Percentiles rank a stretch among this genome's conserved stretches.
Conservation (phyloP, 768 basidiomycete species). For the Auriscalpium orientale region DNA sequence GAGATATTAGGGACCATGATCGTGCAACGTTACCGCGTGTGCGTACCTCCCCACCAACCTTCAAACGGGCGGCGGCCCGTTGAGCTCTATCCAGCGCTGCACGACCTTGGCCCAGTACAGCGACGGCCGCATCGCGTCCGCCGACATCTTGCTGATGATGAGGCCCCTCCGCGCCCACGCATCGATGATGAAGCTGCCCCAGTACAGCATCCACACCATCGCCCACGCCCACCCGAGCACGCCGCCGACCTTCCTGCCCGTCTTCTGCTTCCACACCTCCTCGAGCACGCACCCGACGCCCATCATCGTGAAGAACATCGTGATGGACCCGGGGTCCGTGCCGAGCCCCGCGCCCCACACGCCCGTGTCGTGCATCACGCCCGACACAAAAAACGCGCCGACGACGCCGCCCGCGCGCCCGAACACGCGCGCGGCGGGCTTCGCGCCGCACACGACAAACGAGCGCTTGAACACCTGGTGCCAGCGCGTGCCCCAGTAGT, state of each 20-base stretch:
- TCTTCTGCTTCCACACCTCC: constrained; percentile 3
- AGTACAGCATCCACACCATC: constrained; percentile 7
- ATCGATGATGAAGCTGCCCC: constrained; percentile 10
- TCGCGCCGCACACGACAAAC: constrained; percentile 46
- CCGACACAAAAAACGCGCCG: constrained; percentile 14
- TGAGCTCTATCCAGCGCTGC: constrained; percentile 11
- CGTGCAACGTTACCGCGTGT: no score
- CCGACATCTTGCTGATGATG: constrained; percentile 9
- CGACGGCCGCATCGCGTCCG: constrained; percentile 5
- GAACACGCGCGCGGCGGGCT: constrained; percentile 21
- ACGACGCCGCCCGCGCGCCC: constrained; percentile 8
- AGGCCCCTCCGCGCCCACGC: constrained; percentile 12
- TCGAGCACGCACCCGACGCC: constrained; percentile 8
- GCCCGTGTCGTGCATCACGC: constrained; percentile 13
- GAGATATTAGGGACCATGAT: no score
- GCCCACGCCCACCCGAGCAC: constrained; percentile 11
- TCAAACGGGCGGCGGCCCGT: constrained; percentile 3
- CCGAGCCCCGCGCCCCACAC: constrained; percentile 8
- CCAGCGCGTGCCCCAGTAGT: constrained; percentile 62
- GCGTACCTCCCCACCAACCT: no score
- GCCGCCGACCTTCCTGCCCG: constrained; percentile 8
- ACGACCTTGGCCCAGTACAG: constrained; percentile 10
- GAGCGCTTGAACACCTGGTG: constrained; percentile 57
- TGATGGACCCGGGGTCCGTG: constrained; percentile 6
- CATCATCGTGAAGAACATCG: constrained; percentile 14